These are phyloP conservation scores for Papilionanthe hybrid DNA, from an alignment of 116 monocot species.

Conservation along the genomic window DNA sequence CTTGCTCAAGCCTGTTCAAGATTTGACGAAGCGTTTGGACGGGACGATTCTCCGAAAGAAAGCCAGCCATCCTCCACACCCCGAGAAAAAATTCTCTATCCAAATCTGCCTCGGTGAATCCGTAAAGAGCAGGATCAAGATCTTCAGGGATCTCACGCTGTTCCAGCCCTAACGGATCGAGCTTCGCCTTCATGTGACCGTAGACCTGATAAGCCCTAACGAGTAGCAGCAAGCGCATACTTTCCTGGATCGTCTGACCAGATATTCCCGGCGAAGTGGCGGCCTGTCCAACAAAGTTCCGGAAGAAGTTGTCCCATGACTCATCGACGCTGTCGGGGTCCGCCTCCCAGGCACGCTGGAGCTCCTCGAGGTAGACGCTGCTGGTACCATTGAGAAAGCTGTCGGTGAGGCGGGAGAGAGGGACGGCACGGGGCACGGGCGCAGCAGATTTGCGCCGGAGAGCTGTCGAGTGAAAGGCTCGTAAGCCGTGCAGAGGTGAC, in stretches of 20 bases:
- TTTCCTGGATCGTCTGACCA: constrained; percentile 58
- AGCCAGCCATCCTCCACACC: constrained; percentile 50
- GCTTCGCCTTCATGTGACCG: constrained; percentile 53
- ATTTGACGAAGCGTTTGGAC: constrained; percentile 41
- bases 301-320: constrained; percentile 54
- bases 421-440: constrained; percentile 35
- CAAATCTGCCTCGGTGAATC: constrained; percentile 51
- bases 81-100: constrained; percentile 51
- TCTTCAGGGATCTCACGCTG: constrained; percentile 35
- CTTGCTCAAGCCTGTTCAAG: constrained; percentile 36
- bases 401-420: constrained; percentile 44
- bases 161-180: constrained; percentile 42
- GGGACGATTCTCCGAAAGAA: constrained; percentile 49
- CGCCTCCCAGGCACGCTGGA: constrained; percentile 50
- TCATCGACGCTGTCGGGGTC: constrained; percentile 50
- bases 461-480: constrained; percentile 31
- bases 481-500: background rate
- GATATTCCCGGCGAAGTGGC: constrained; percentile 39
- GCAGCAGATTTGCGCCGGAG: constrained; percentile 7
- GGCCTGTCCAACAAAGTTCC: constrained; percentile 42
- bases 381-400: constrained; percentile 52
- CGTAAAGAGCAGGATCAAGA: constrained; percentile 32
- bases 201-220: constrained; percentile 45
- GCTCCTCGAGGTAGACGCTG: constrained; percentile 54
- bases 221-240: constrained; percentile 48